These are phyloP conservation scores for Botryotinia calthae DNA, from an alignment of 2,329 filamentous ascomycete genomes.

Conservation along the genomic window DNA sequence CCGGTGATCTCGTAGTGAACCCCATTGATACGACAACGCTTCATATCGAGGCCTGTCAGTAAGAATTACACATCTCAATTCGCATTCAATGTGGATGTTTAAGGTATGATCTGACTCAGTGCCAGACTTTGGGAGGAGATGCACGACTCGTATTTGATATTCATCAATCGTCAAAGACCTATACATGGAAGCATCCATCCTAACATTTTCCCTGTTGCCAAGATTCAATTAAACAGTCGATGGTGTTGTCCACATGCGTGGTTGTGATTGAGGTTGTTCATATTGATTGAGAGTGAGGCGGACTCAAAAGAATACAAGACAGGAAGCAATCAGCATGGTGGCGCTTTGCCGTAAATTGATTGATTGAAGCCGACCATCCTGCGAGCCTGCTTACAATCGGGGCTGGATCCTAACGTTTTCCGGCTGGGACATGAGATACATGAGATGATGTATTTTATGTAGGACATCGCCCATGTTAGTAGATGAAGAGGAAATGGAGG, in stretches of 20 bases:
- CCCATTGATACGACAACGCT: background rate
- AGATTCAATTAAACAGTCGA: background rate
- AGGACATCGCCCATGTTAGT: background rate
- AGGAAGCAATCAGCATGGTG: background rate
- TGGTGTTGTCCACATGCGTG: background rate
- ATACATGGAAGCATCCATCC: background rate
- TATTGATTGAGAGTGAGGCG: background rate
- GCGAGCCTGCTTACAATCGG: background rate
- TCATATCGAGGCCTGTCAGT: background rate
- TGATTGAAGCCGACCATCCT: background rate
- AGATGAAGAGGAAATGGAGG: background rate
- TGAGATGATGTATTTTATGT: background rate
- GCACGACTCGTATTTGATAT: constrained; percentile 4
- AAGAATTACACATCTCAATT: background rate
- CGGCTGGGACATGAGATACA: background rate
- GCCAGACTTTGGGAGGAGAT: background rate
- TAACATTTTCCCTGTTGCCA: background rate
- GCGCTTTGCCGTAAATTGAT: background rate
- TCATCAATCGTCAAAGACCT: background rate
- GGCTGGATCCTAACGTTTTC: background rate
- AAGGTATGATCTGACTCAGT: background rate
- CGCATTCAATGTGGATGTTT: background rate
- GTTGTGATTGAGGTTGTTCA: background rate
- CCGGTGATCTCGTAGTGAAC: background rate
- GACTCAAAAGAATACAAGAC: background rate